These are phyloP conservation scores for Colletotrichum sansevieriae DNA, from an alignment of 2,329 filamentous ascomycete species.

Conservation along the genomic window DNA sequence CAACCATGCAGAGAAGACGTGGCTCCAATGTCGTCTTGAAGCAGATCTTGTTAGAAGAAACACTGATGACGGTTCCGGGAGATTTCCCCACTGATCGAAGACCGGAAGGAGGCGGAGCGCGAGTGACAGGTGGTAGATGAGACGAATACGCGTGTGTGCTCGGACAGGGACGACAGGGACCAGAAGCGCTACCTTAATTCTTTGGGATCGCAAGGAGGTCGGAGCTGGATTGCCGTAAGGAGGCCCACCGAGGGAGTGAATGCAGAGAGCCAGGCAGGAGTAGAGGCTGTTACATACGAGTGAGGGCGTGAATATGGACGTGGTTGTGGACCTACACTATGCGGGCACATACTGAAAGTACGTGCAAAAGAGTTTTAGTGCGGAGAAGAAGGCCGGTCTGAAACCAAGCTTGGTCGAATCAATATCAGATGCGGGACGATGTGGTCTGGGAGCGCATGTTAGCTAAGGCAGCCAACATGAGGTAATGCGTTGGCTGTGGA, in stretches of 20 bases:
- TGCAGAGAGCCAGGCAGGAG: slow-evolving; percentile 6
- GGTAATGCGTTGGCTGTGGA: background rate
- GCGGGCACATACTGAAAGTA: background rate
- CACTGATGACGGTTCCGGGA: slow-evolving; percentile 39
- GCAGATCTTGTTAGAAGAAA: slow-evolving; percentile 45
- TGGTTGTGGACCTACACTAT: background rate
- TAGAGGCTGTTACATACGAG: slow-evolving; percentile 16
- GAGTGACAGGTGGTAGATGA: slow-evolving; percentile 44
- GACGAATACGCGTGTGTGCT: slow-evolving; percentile 43
- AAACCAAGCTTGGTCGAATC: slow-evolving; percentile 26
- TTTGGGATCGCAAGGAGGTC: slow-evolving; percentile 27
- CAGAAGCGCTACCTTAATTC: slow-evolving; percentile 38
- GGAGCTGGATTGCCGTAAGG: slow-evolving; percentile 23
- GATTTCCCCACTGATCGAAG: slow-evolving; percentile 43
- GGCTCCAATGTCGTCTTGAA: slow-evolving; percentile 37
- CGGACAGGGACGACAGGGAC: slow-evolving; percentile 33
- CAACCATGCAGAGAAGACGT: slow-evolving; percentile 8
- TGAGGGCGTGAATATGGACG: slow-evolving; percentile 1
- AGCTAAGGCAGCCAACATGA: slow-evolving; percentile 11
- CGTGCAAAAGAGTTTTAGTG: slow-evolving; percentile 28
- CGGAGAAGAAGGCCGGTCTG: slow-evolving; percentile 31
- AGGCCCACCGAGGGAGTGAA: slow-evolving; percentile 24
- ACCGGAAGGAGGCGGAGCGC: slow-evolving; percentile 46
- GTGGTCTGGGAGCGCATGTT: slow-evolving; percentile 10
- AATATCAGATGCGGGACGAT: slow-evolving; percentile 27